A percentile compares a stretch with the other conserved stretches of the same genome.
Evolutionary conservation across 2,329 filamentous ascomycete species (phyloP).

Genomic region (Fusarium sp.): DNA sequence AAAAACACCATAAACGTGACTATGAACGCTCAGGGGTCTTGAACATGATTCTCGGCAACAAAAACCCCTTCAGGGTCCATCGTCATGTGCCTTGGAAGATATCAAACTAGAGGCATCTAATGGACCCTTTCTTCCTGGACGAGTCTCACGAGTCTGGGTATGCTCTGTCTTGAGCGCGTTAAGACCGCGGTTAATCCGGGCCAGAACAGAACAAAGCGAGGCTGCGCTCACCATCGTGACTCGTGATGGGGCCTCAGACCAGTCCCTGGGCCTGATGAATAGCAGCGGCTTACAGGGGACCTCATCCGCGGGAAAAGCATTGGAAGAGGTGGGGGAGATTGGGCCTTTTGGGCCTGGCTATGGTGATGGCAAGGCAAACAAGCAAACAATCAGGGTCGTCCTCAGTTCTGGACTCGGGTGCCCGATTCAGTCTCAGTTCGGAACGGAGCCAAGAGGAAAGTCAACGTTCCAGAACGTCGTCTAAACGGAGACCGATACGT

Average conservation of each 20-base stretch:
- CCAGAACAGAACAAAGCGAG: constrained; percentile 40
- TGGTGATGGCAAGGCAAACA: constrained; percentile 6
- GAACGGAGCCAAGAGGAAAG: constrained; percentile 33
- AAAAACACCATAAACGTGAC: constrained; percentile 16
- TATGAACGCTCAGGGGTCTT: constrained; percentile 11
- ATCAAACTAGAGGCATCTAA: constrained; percentile 15
- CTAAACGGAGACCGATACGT: constrained; percentile 27
- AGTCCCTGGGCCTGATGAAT: constrained; percentile 33
- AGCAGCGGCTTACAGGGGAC: constrained; percentile 39
- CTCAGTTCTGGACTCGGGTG: constrained; percentile 35
- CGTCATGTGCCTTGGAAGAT: constrained; percentile 34
- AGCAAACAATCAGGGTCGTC: constrained; percentile 19
- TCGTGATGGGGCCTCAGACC: constrained; percentile 42
- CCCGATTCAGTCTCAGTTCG: constrained; percentile 33
- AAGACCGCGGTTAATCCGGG: constrained; percentile 40
- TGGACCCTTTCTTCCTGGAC: constrained; percentile 25
- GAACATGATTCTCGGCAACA: constrained; percentile 12
- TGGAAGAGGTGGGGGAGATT: constrained; percentile 30
- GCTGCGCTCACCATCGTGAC: constrained; percentile 40
- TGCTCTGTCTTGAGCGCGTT: constrained; percentile 20
- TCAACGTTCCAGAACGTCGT: constrained; percentile 42
- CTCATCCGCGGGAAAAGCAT: constrained; percentile 40
- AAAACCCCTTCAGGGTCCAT: constrained; percentile 29
- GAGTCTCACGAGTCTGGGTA: constrained; percentile 21
- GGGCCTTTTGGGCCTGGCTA: constrained; percentile 3